Conservation (phyloP, 2,329 filamentous ascomycete genomes). For the Verticillium albo-atrum region DNA sequence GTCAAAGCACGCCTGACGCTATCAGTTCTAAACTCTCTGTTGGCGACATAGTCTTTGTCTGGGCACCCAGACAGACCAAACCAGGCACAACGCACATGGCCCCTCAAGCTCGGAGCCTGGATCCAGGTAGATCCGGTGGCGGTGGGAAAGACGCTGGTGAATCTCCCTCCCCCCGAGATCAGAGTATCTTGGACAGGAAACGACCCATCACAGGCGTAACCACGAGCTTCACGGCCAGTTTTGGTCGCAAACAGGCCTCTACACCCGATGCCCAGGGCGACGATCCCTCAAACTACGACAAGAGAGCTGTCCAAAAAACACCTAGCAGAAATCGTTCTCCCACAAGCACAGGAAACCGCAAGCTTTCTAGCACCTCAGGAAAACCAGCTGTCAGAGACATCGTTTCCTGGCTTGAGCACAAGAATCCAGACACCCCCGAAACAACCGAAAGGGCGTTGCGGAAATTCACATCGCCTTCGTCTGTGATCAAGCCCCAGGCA, state of each 20-base stretch:
- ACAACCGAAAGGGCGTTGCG: background rate
- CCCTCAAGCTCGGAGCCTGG: too few species aligned
- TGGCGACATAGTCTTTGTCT: too few species aligned
- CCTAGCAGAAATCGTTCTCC: background rate
- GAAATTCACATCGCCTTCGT: background rate
- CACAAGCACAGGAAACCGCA: background rate
- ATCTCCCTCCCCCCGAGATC: constrained; percentile 4
- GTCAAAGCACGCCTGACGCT: too few species aligned
- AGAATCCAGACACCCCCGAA: background rate
- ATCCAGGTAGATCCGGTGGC: background rate
- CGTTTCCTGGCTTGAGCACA: background rate
- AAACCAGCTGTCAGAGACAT: background rate
- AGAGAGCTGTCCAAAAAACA: background rate
- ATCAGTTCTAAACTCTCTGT: too few species aligned
- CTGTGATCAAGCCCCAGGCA: background rate
- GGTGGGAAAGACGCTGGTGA: background rate
- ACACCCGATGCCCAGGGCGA: background rate
- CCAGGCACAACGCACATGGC: background rate
- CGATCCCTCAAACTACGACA: too few species aligned
- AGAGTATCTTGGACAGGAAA: constrained; percentile 9
- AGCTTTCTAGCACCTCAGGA: background rate
- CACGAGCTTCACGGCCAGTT: constrained; percentile 9
- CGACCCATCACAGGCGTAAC: constrained; percentile 6
- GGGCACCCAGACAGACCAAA: too few species aligned
- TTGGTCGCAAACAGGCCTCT: constrained; percentile 2